These are phyloP conservation scores for Torrubiella hemipterigena DNA, from an alignment of 2,329 filamentous ascomycete genomes.

Conservation along the genomic window DNA sequence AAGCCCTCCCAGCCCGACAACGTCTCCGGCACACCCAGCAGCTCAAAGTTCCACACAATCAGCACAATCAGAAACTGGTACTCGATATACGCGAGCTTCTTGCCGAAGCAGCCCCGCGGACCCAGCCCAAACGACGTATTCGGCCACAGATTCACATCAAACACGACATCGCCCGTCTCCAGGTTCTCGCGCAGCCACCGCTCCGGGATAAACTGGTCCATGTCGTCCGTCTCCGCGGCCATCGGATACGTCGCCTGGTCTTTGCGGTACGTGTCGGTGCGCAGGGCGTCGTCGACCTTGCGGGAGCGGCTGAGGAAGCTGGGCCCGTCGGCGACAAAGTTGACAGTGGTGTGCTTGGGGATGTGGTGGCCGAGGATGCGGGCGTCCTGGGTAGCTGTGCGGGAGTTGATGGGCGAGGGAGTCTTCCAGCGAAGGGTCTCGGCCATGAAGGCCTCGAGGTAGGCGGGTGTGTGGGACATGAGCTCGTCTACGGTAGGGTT, in stretches of 20 bases:
- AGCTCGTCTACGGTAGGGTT: conserved; percentile 19
- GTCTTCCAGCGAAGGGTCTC: conserved; percentile 21
- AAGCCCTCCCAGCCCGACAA: conserved; percentile 5
- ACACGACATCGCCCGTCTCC: conserved; percentile 9
- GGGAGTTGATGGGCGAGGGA: conserved; percentile 16
- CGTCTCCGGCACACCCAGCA: conserved; percentile 14
- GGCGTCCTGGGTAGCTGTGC: conserved; percentile 18
- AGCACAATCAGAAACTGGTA: conserved; percentile 22
- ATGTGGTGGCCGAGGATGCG: conserved; percentile 19
- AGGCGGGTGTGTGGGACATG: conserved; percentile 14
- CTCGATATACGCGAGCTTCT: conserved; percentile 21
- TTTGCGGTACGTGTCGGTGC: conserved; percentile 13
- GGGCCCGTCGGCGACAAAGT: conserved; percentile 15
- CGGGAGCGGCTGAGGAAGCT: conserved; percentile 15
- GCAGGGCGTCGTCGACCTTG: conserved; percentile 14
- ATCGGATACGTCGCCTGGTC: conserved; percentile 13
- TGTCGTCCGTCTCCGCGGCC: conserved; percentile 13
- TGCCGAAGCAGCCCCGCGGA: conserved; percentile 24
- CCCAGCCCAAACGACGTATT: conserved; percentile 23
- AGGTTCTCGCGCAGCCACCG: conserved; percentile 19
- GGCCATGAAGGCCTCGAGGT: conserved; percentile 24
- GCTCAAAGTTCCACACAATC: conserved; percentile 25
- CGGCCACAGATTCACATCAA: conserved; percentile 21
- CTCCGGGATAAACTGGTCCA: conserved; percentile 21
- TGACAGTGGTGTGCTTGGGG: conserved; percentile 20